These are phyloP conservation scores for Dendrobium huoshanense DNA, from an alignment of 106 monocot species.

Conservation along the genomic window DNA sequence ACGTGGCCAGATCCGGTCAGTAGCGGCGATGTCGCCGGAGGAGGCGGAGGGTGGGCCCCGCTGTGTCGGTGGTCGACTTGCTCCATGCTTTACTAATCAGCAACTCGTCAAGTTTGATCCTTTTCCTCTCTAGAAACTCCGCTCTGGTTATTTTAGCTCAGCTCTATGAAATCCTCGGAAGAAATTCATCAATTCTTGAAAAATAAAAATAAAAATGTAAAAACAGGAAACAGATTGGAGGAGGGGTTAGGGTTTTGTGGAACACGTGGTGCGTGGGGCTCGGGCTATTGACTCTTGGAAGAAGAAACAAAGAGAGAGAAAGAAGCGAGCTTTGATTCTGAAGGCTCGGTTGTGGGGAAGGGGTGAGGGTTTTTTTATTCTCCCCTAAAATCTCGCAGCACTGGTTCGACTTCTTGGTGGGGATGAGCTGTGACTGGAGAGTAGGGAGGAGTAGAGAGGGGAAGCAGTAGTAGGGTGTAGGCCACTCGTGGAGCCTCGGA, in stretches of 20 bases:
- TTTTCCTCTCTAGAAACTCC: constrained; percentile 1
- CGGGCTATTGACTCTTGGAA: constrained; percentile 17
- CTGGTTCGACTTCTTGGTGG: not conserved
- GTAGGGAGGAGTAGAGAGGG: not conserved
- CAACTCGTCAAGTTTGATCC: not conserved
- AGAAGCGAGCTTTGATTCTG: not conserved
- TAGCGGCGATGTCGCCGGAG: constrained; percentile 15
- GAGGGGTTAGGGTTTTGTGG: constrained; percentile 9
- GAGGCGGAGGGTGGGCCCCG: not conserved
- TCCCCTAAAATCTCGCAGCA: not conserved
- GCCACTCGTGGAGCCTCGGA: constrained; percentile 60
- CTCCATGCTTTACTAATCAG: not conserved
- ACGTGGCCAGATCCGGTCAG: not conserved
- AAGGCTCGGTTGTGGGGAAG: not conserved
- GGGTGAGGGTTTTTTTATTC: not conserved
- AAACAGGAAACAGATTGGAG: not conserved
- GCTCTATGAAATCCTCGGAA: not conserved
- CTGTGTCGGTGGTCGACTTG: not conserved
- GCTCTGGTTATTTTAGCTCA: not conserved
- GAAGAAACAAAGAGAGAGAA: not conserved
- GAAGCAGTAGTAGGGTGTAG: constrained; percentile 10
- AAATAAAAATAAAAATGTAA: not conserved
- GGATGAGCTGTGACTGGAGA: not conserved
- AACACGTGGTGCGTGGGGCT: constrained; percentile 20
- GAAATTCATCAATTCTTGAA: not conserved